Evolutionary conservation across 306 rosid genomes (phyloP), one percentile per base, ranked within the genome.

Genomic region (Fragaria iinumae): DNA sequence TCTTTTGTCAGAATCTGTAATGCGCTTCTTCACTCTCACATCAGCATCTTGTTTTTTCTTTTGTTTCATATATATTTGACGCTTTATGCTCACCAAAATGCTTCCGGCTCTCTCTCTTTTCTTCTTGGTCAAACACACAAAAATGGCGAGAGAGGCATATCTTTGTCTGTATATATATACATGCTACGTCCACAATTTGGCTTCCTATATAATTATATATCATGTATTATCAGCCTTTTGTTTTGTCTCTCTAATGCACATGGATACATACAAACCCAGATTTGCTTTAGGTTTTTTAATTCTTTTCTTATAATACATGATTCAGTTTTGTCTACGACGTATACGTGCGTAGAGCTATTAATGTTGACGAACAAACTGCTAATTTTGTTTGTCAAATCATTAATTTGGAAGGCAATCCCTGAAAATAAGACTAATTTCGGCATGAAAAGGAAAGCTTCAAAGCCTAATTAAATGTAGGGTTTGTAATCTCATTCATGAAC

Each of bases 221-320:
- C 68, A 32, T 34, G 68, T 20, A 47, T 23, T 25, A 43, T 25
- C 57, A 47, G 25, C 16, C 23, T 25, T 25, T 45, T 27, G n/a
- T 36, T 32, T 49, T 29, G 45, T 18, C 62, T 71, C 36, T 71
- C 9, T 43, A 50, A 52, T 11, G 62, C 74, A 70, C 74, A 70
- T 70, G 74, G 50, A 67, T 20, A 39, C 17, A 9, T 67, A 67
- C 71, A 67, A 67, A 67, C 29, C 71, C 71, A 67, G 71, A 67
- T 67, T 67, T 67, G 17, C 4, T 67, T 34, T 64, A 1, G 1
- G 11, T 3, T 3, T 41, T 39, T 38, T 20, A 20, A 67, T 39
- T 67, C 16, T 1, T 53, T 11, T 67, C 29, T 18, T 67, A 67
- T 3, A 1, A 8, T 39, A 6, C 8, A 39, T 39, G 45, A 34